A percentile compares a stretch with the other conserved stretches of the same genome.
Conservation (phyloP, 2,329 filamentous ascomycete genomes). For the Pseudonectria foliicola region DNA sequence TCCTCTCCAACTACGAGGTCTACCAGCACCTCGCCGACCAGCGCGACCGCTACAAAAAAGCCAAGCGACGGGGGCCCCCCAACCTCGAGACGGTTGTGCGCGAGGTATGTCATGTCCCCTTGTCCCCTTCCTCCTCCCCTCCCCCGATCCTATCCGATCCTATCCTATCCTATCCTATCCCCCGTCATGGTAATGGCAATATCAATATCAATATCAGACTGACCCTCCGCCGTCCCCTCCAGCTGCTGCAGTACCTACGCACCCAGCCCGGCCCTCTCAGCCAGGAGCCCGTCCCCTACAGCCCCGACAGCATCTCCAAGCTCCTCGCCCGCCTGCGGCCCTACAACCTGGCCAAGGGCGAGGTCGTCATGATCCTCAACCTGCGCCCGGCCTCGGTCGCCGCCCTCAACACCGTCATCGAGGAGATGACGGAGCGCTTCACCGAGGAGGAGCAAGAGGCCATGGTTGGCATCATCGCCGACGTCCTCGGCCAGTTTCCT, state of each 20-base stretch:
- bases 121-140: no score
- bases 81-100: conserved; percentile 56
- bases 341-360: conserved; percentile 59
- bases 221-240: background rate
- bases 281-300: conserved; percentile 47
- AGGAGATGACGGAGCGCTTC: conserved; percentile 58
- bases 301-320: conserved; percentile 40
- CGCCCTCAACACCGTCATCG: conserved; percentile 55
- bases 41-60: conserved; percentile 42
- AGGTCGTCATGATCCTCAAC: conserved; percentile 63
- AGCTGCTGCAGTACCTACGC: conserved; percentile 57
- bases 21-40: conserved; percentile 57
- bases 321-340: conserved; percentile 49
- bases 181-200: background rate
- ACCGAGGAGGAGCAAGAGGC: conserved; percentile 50
- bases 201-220: conserved; percentile 5
- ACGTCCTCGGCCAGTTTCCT: conserved; percentile 50
- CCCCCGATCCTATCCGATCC: no score
- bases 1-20: conserved; percentile 68
- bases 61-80: conserved; percentile 44
- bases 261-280: conserved; percentile 49
- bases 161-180: no score
- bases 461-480: conserved; percentile 49
- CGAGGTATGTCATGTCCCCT: conserved; percentile 44
- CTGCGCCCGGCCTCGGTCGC: conserved; percentile 51